Evolutionary conservation across 352 stramenopile genomes (phyloP).

Genomic region (Globisporangium emineosum): DNA sequence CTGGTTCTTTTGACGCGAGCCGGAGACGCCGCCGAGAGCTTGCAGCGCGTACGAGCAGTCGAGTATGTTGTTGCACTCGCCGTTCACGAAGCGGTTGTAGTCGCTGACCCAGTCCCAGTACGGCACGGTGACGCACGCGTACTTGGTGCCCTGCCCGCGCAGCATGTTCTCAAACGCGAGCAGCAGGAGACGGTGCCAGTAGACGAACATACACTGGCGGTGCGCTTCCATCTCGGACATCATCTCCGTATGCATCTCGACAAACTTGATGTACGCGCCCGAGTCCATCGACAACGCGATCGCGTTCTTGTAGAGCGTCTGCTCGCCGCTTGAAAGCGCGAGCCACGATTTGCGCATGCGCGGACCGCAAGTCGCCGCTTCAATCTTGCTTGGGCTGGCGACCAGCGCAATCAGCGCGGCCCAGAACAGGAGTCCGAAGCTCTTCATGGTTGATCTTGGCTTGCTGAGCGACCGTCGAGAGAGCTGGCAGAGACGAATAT

Average conservation of each 20-base stretch:
- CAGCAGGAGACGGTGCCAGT: constrained; percentile 75
- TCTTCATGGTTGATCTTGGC: constrained; percentile 15
- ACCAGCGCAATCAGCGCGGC: background rate
- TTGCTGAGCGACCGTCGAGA: constrained; percentile 13
- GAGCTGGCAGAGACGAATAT: constrained; percentile 11
- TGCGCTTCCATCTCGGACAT: constrained; percentile 47
- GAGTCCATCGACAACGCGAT: constrained; percentile 49
- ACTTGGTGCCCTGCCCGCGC: constrained; percentile 42
- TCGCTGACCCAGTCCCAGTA: constrained; percentile 79
- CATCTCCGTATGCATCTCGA: constrained; percentile 65
- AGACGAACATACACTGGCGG: constrained; percentile 75
- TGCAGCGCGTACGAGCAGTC: constrained; percentile 44
- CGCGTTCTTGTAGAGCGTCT: constrained; percentile 45
- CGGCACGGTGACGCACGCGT: constrained; percentile 69
- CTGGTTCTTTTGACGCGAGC: no score
- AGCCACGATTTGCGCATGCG: constrained; percentile 26
- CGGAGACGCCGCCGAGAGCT: constrained; percentile 32
- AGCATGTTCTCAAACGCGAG: constrained; percentile 83
- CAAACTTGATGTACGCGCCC: constrained; percentile 52
- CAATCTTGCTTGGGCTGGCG: constrained; percentile 19
- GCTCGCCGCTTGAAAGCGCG: constrained; percentile 31
- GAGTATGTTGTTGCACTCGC: constrained; percentile 40
- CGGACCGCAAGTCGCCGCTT: constrained; percentile 1
- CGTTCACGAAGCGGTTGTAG: constrained; percentile 31
- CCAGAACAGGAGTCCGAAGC: constrained; percentile 6